These are phyloP conservation scores for Psilocybe mexicana DNA, from an alignment of 1,284 basidiomycete genomes.

Conservation along the genomic window DNA sequence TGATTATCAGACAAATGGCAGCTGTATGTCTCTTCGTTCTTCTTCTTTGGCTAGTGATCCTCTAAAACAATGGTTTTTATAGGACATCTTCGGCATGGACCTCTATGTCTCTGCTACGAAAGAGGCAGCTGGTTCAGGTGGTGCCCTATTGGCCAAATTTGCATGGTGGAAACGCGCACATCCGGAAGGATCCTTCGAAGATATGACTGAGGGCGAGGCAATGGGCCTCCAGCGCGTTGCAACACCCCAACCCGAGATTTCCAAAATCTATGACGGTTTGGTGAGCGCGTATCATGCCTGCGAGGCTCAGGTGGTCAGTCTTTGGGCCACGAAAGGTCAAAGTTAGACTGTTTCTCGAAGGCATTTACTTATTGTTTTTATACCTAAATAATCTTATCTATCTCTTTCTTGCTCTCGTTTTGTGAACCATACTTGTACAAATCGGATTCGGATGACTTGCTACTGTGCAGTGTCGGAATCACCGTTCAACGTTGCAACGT, in stretches of 20 bases:
- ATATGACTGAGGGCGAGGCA: conserved; percentile 54
- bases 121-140: conserved; percentile 72
- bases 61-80: conserved; percentile 4
- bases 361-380: too few relatives aligned
- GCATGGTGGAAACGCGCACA: conserved; percentile 62
- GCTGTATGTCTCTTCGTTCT: conserved; percentile 52
- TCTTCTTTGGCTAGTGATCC: not conserved
- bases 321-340: conserved; percentile 11
- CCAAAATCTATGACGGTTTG: conserved; percentile 42
- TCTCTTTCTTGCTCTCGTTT: too few relatives aligned
- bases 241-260: conserved; percentile 46
- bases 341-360: not conserved
- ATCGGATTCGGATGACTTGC: too few relatives aligned
- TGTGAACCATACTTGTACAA: too few relatives aligned
- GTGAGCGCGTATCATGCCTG: conserved; percentile 46
- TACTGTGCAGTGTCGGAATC: too few relatives aligned
- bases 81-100: conserved; percentile 75
- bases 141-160: conserved; percentile 68
- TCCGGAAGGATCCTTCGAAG: conserved; percentile 59
- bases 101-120: conserved; percentile 69
- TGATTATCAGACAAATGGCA: conserved; percentile 71
- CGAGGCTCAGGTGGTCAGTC: conserved; percentile 43
- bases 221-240: conserved; percentile 60
- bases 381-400: too few relatives aligned
- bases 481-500: too few relatives aligned